These are phyloP conservation scores for Hyaloscypha hepaticicola DNA, from an alignment of 495 filamentous ascomycete genomes.

Conservation along the genomic window DNA sequence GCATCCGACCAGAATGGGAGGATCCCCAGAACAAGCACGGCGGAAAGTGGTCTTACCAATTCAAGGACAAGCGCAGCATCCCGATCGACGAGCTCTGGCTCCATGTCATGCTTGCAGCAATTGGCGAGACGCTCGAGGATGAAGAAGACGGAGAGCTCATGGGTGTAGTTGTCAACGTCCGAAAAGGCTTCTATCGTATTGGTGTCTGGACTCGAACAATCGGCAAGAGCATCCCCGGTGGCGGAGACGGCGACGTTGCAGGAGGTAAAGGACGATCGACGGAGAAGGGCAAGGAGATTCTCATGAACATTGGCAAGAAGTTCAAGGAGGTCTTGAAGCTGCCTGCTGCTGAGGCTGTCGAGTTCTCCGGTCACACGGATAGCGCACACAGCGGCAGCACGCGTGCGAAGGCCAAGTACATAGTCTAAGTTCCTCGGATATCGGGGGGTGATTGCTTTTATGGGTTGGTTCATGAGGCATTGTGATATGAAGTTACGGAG, in stretches of 20 bases:
- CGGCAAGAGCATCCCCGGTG: constrained; percentile 74
- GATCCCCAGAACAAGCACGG: constrained; percentile 97
- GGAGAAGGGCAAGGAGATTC: constrained; percentile 79
- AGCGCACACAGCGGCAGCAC: constrained; percentile 89
- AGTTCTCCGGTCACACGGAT: constrained; percentile 97
- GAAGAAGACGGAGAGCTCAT: constrained; percentile 95
- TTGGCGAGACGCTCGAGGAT: constrained; percentile 96
- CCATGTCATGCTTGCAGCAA: constrained; percentile 91
- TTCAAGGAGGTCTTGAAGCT: constrained; percentile 91
- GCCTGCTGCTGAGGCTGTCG: constrained; percentile 69
- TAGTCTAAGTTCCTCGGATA: constrained; percentile 54
- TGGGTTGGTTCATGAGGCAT: constrained; percentile 3
- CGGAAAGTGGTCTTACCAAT: constrained; percentile 96
- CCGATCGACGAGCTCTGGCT: constrained; percentile 97
- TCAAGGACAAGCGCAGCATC: constrained; percentile 88
- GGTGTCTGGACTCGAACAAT: constrained; percentile 90
- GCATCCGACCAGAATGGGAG: constrained; percentile 97
- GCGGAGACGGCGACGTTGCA: constrained; percentile 66
- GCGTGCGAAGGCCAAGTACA: constrained; percentile 91
- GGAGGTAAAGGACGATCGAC: constrained; percentile 66
- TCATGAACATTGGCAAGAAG: constrained; percentile 76
- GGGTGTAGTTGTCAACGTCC: constrained; percentile 98
- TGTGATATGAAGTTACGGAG: constrained; percentile 11
- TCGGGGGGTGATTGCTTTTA: constrained; percentile 1
- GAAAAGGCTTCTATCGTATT: constrained; percentile 96